Percentiles rank a stretch among this genome's conserved stretches.
Evolutionary conservation across 2,329 filamentous ascomycete species (phyloP).

Genomic region (Aspergillus nomiae): DNA sequence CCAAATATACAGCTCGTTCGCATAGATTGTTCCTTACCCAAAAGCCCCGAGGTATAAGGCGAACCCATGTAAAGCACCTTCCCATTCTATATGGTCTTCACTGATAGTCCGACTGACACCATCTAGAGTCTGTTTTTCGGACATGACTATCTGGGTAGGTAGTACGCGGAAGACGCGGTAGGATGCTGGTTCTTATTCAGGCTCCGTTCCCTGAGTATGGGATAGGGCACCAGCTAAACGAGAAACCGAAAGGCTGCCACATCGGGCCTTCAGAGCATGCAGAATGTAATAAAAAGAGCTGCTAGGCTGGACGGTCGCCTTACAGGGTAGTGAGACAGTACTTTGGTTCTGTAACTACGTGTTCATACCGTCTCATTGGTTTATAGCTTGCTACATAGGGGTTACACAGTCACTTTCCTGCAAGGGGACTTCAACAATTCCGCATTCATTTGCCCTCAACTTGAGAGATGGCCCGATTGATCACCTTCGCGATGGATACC

Average conservation of each 20-base stretch:
- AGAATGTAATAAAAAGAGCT: background rate
- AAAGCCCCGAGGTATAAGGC: background rate
- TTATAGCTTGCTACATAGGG: background rate
- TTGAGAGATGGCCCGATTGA: constrained; percentile 1
- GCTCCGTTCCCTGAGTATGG: background rate
- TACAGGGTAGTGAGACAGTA: background rate
- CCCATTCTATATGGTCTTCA: background rate
- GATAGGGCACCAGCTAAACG: background rate
- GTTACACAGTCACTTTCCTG: background rate
- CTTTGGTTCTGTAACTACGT: background rate
- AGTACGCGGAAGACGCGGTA: background rate
- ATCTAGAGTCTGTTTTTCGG: background rate
- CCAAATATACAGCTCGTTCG: background rate
- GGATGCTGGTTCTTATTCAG: background rate
- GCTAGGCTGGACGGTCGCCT: background rate
- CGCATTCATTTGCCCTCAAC: background rate
- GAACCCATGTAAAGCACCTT: background rate
- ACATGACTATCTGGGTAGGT: background rate
- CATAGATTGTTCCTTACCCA: background rate
- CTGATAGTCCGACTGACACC: background rate
- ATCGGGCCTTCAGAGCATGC: background rate
- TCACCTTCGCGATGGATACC: background rate
- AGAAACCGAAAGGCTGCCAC: background rate
- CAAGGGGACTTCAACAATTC: background rate
- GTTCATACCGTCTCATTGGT: background rate